Percentiles rank a stretch among this genome's conserved stretches.
Conservation (phyloP, 306 rosid species). For the Senna siamea region DNA sequence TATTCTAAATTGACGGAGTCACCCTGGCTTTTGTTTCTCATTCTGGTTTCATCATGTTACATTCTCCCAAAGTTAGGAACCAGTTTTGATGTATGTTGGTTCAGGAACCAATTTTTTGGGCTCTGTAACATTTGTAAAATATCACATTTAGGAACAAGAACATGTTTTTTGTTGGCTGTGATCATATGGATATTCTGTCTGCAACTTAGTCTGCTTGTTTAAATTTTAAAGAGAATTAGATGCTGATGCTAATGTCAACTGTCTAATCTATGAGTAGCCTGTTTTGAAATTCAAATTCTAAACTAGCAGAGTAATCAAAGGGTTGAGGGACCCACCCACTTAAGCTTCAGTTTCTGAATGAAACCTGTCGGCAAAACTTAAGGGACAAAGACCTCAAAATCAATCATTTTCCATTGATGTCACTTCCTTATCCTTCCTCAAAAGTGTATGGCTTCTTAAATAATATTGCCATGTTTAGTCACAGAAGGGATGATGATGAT, state of each 20-base stretch:
- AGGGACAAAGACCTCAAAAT: conserved; percentile 41
- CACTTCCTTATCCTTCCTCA: conserved; percentile 44
- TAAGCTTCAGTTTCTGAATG: conserved; percentile 36
- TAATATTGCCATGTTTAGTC: conserved; percentile 36
- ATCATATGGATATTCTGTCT: conserved; percentile 30
- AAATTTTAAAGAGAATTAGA: neutral
- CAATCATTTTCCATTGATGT: conserved; percentile 41
- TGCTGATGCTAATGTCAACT: conserved; percentile 23
- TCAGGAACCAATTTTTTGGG: conserved; percentile 2
- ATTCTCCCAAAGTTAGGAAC: conserved; percentile 37
- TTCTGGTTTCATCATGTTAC: conserved; percentile 26
- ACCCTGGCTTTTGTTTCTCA: conserved; percentile 31
- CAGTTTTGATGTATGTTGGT: conserved; percentile 45
- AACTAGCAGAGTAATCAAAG: conserved; percentile 2
- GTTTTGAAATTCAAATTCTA: conserved; percentile 43
- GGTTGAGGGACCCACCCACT: conserved; percentile 14
- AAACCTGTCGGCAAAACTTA: conserved; percentile 41
- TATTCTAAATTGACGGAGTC: conserved; percentile 39
- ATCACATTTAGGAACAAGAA: conserved; percentile 35
- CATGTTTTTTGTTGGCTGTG: conserved; percentile 41
- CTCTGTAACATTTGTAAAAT: conserved; percentile 39
- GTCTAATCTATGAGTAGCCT: neutral
- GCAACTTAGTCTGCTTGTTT: conserved; percentile 11
- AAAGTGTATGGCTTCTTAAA: conserved; percentile 45
- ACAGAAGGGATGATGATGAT: conserved; percentile 35